A percentile compares a stretch with the other conserved stretches of the same genome.
These are phyloP conservation scores for Maudiozyma barnettii DNA, from an alignment of 805 yeast species.

Conservation along the genomic window DNA sequence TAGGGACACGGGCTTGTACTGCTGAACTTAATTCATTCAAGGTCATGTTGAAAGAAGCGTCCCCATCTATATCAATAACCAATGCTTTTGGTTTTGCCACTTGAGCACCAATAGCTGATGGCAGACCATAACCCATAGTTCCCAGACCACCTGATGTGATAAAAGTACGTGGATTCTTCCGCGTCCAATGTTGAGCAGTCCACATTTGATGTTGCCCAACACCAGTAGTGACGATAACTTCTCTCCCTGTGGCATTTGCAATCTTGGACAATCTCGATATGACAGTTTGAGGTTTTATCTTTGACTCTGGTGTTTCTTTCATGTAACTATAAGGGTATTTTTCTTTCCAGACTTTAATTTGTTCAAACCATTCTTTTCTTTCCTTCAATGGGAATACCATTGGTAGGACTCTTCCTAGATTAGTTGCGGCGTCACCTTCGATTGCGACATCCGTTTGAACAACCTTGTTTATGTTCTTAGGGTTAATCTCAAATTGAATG, in stretches of 20 bases:
- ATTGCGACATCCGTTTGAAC: slow-evolving; percentile 92
- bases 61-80: slow-evolving; percentile 96
- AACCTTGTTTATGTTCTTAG: slow-evolving; percentile 95
- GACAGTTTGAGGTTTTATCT: slow-evolving; percentile 88
- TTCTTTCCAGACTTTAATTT: slow-evolving; percentile 71
- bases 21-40: slow-evolving; percentile 87
- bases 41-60: slow-evolving; percentile 97
- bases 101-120: slow-evolving; percentile 98
- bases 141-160: slow-evolving; percentile 99
- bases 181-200: slow-evolving; percentile 96
- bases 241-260: slow-evolving; percentile 44
- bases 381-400: slow-evolving; percentile 50
- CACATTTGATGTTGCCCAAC: slow-evolving; percentile 99
- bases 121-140: slow-evolving; percentile 96
- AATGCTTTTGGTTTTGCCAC: slow-evolving; percentile 88
- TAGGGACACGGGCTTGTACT: slow-evolving; percentile 85
- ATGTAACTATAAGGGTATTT: slow-evolving; percentile 80
- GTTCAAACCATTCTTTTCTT: slow-evolving; percentile 73
- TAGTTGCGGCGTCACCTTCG: slow-evolving; percentile 88
- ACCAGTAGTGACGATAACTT: slow-evolving; percentile 89
- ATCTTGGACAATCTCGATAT: slow-evolving; percentile 68
- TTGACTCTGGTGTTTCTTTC: slow-evolving; percentile 66
- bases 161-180: slow-evolving; percentile 86
- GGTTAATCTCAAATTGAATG: slow-evolving; percentile 87
- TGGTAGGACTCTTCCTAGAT: slow-evolving; percentile 65